Conservation (phyloP, 1,139 yeast genomes). For the Chernovozyma aurita region DNA sequence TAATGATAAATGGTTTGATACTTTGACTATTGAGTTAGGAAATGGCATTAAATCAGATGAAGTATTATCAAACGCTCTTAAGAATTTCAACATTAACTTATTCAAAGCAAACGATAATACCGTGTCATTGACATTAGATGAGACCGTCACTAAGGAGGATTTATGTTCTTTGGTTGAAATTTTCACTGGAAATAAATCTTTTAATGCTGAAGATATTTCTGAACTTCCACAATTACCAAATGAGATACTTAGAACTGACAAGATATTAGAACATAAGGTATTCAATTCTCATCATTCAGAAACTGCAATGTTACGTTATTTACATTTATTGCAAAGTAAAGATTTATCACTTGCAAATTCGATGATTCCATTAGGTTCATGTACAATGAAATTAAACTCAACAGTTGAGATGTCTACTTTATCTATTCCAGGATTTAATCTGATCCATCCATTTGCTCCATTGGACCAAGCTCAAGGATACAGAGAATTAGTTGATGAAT, state of each 20-base stretch:
- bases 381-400: conserved; percentile 96
- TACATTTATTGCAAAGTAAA: conserved; percentile 78
- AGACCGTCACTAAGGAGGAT: conserved; percentile 69
- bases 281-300: conserved; percentile 90
- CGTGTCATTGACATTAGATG: conserved; percentile 79
- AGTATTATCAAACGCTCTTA: conserved; percentile 54
- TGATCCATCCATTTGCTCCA: conserved; percentile 92
- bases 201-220: conserved; percentile 16
- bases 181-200: conserved; percentile 40
- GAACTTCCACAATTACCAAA: conserved; percentile 51
- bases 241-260: conserved; percentile 56
- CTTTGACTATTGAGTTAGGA: conserved; percentile 63
- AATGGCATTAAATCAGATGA: conserved; percentile 52
- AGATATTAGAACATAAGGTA: conserved; percentile 66
- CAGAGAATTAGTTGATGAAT: conserved; percentile 63
- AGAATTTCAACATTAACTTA: conserved; percentile 64
- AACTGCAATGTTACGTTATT: conserved; percentile 88
- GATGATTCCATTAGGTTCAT: conserved; percentile 95
- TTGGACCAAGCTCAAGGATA: conserved; percentile 83
- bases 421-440: conserved; percentile 89
- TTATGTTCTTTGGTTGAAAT: conserved; percentile 52
- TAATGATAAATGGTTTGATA: conserved; percentile 78
- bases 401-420: conserved; percentile 93
- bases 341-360: conserved; percentile 92
- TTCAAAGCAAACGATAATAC: conserved; percentile 61